Evolutionary conservation across 2,329 filamentous ascomycete genomes (phyloP), one percentile per base, ranked within the genome.

Genomic region (Verticillium albo-atrum): DNA sequence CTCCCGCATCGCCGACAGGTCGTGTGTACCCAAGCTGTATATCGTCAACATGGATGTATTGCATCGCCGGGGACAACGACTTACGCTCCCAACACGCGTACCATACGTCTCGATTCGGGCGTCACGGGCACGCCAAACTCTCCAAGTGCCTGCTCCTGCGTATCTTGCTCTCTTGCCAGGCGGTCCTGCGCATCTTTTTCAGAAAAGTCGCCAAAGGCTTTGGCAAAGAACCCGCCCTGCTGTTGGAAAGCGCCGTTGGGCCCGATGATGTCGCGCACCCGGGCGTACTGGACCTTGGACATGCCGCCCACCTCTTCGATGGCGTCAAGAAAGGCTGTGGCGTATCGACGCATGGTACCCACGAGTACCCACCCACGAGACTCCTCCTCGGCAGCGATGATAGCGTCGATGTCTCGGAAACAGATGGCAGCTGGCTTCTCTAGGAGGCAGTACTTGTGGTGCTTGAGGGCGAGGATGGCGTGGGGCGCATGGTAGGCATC

Each of bases 281-380:
- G 73, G 0, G 80, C 85, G 64, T 88, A 88, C 23, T 77, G 70
- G 14, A 89, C 82, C 54, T 78, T 75, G 0, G 75, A 77, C 32
- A 87, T 77, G 0, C 68, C 70, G 0, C 73, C 78, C 0, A 88
- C 72, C 62, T 88, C 85, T 60, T 78, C 73, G 47, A 87, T 77
- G 0, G 81, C 78, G 26, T 82, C 75, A 0, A 75, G 70, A 62
- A 87, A 87, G 0, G 78, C 76, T 0, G 80, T 71, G 0, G 86
- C 84, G 65, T 87, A 86, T n/a, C 85, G 77, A 23, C 86, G 74
- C 76, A 85, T 86, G 58, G 83, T 85, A 2, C 84, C 84, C 0
- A 89, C 82, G 65, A 88, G 83, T 2, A 86, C 76, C 4, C 71
- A 73, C 0, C 75, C 78, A 12, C 68, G 65, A 0, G 77, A 75